Evolutionary conservation across 2,329 filamentous ascomycete species (phyloP).

Genomic region (Nothophaeocryptopus gaeumannii): DNA sequence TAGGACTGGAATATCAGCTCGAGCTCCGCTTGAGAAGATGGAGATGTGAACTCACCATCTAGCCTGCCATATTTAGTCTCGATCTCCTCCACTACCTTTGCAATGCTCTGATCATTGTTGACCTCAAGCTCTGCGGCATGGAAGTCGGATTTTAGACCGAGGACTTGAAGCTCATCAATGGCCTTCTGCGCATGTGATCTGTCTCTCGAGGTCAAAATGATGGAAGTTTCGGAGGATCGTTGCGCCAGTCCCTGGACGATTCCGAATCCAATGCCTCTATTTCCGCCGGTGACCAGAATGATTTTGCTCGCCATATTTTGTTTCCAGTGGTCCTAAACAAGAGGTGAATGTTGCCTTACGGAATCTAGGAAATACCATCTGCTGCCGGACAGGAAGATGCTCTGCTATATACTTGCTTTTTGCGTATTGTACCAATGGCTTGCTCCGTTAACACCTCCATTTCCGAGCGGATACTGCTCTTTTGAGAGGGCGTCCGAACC

Average conservation of each 20-base stretch:
- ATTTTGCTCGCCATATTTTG: conserved; percentile 6
- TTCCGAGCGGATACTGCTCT: too few relatives aligned
- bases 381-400: not conserved
- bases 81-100: conserved; percentile 22
- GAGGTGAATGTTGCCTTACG: too few relatives aligned
- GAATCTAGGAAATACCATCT: too few relatives aligned
- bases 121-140: conserved; percentile 32
- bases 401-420: not conserved
- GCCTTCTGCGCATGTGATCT: conserved; percentile 30
- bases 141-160: conserved; percentile 22
- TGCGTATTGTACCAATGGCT: too few relatives aligned
- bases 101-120: conserved; percentile 29
- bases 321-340: too few relatives aligned
- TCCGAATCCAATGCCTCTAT: conserved; percentile 25
- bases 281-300: conserved; percentile 25
- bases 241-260: conserved; percentile 23
- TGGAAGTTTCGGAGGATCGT: conserved; percentile 25
- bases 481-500: too few relatives aligned
- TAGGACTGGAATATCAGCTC: conserved; percentile 29
- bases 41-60: conserved; percentile 20
- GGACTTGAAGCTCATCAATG: conserved; percentile 23
- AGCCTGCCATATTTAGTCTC: conserved; percentile 26
- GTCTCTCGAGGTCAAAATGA: conserved; percentile 34
- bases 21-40: not conserved
- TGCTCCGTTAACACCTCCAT: too few relatives aligned